Evolutionary conservation across 2,329 filamentous ascomycete genomes (phyloP).

Genomic region (Aspergillus uvarum): DNA sequence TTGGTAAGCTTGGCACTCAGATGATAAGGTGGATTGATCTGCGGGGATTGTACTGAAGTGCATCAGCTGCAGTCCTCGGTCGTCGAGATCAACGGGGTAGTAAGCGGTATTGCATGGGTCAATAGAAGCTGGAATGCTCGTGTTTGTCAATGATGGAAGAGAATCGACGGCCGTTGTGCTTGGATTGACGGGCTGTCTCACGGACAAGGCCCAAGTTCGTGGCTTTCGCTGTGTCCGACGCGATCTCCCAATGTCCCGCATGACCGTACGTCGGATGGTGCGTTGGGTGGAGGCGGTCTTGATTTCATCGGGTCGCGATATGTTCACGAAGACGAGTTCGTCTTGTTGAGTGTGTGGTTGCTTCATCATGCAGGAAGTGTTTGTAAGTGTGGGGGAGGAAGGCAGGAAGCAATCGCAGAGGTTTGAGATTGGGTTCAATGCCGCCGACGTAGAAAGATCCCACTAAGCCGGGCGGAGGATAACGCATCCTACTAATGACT

Average conservation of each 20-base stretch:
- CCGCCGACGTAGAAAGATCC: background rate
- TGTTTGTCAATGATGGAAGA: background rate
- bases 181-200: background rate
- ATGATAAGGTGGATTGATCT: too few species aligned
- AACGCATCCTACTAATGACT: background rate
- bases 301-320: constrained; percentile 2
- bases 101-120: constrained; percentile 1
- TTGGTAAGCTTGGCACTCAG: background rate
- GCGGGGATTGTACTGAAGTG: background rate
- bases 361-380: background rate
- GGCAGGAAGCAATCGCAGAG: background rate
- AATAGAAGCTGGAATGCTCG: background rate
- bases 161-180: background rate
- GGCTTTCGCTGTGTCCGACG: background rate
- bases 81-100: background rate
- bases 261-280: constrained; percentile 4
- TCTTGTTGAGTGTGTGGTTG: background rate
- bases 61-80: constrained; percentile 1
- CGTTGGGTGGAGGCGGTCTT: constrained; percentile 1
- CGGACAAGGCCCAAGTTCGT: background rate
- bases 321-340: constrained; percentile 1
- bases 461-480: background rate
- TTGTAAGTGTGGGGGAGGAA: background rate
- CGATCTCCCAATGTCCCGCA: constrained; percentile 3
- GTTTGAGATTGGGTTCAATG: background rate